phyloP scores from a whole-genome alignment of 192 early-diverging fungal genomes.

The Entomortierella lignicola region DNA sequence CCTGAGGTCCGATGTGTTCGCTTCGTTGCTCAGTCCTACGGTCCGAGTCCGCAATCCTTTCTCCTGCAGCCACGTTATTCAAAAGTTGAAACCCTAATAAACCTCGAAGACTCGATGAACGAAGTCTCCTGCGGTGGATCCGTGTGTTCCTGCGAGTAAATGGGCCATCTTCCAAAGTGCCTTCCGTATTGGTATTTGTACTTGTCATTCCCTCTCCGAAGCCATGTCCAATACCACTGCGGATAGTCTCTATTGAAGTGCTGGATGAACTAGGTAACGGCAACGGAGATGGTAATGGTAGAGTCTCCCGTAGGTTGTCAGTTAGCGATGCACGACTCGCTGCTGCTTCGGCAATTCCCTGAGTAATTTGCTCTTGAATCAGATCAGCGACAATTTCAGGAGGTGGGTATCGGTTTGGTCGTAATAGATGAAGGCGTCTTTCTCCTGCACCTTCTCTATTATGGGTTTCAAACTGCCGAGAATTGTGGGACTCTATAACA shows the following conservation, averaged over 20 bases:
- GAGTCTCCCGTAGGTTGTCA: neutral
- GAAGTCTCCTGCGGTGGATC: constrained; percentile 15
- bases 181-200: neutral
- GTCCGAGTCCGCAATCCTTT: neutral
- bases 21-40: neutral
- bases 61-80: neutral
- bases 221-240: constrained; percentile 1
- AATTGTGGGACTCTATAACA: neutral
- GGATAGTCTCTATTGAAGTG: constrained; percentile 9
- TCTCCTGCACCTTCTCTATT: neutral
- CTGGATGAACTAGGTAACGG: constrained; percentile 5
- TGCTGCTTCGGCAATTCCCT: constrained; percentile 17
- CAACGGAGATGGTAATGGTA: neutral
- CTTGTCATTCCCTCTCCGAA: constrained; percentile 3
- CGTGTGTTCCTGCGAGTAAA: constrained; percentile 10
- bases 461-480: neutral
- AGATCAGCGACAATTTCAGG: constrained; percentile 18
- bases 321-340: neutral
- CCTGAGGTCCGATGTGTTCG: neutral
- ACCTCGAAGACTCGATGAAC: constrained; percentile 25
- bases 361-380: constrained; percentile 19
- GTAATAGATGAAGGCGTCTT: constrained; percentile 9
- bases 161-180: neutral
- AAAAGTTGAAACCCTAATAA: constrained; percentile 13
- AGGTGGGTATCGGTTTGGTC: constrained; percentile 21